Percentiles rank a stretch among this genome's conserved stretches.
These are phyloP conservation scores for Tympanopsis confertula DNA, from an alignment of 2,329 filamentous ascomycete species.

Conservation along the genomic window DNA sequence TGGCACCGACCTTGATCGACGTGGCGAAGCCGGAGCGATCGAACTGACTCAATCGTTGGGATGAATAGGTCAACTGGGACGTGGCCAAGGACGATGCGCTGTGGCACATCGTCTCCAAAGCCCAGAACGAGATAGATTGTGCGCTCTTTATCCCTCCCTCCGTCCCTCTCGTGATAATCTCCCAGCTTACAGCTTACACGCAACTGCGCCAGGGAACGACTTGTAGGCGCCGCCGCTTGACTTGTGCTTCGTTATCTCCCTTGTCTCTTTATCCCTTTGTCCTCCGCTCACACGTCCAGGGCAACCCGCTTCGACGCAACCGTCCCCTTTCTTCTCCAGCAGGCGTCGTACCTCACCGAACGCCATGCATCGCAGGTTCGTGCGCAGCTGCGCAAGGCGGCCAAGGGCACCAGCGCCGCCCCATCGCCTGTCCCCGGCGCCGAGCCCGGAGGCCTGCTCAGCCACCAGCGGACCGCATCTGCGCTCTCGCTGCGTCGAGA, in stretches of 20 bases:
- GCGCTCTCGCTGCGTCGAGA: constrained; percentile 46
- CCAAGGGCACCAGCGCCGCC: constrained; percentile 34
- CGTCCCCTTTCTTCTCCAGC: constrained; percentile 78
- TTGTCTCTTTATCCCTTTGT: constrained; percentile 4
- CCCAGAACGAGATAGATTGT: constrained; percentile 84
- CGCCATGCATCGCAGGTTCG: constrained; percentile 80
- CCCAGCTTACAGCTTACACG: constrained; percentile 1
- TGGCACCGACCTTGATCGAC: too few relatives aligned
- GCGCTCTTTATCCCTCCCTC: constrained; percentile 14
- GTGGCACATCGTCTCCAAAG: constrained; percentile 80
- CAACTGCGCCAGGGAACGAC: constrained; percentile 49
- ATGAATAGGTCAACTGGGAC: constrained; percentile 91
- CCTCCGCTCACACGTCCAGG: constrained; percentile 27
- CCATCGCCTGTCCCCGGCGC: constrained; percentile 43
- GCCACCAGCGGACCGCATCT: constrained; percentile 19
- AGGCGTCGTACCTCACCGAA: constrained; percentile 89
- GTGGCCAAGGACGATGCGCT: constrained; percentile 73
- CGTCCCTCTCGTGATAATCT: constrained; percentile 4
- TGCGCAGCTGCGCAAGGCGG: constrained; percentile 74
- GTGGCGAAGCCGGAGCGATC: too few relatives aligned
- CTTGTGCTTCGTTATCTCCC: background rate
- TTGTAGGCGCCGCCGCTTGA: constrained; percentile 40
- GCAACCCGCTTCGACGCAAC: constrained; percentile 73
- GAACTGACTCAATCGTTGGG: too few relatives aligned
- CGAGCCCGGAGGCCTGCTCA: constrained; percentile 24